Evolutionary conservation across 2,329 filamentous ascomycete genomes (phyloP), one percentile per base, ranked within the genome.

Genomic region (Apiospora hydei): DNA sequence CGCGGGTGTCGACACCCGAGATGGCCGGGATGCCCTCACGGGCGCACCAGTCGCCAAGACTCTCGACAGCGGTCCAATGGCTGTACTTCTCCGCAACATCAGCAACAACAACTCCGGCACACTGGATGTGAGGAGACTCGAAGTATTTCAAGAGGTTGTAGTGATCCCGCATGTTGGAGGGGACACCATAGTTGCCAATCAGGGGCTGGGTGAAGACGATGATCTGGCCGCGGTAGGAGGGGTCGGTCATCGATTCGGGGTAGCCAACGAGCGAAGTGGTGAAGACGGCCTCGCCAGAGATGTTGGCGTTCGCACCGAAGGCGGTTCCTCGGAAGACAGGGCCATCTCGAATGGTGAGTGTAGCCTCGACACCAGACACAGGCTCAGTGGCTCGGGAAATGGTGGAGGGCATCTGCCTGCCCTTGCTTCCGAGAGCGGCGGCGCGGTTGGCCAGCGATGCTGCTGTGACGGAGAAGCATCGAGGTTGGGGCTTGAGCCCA

Each of bases 21-120:
- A 98, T 98, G 81, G 95, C 95, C 70, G 96, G 96, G 47, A 99
- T 93, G 77, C 96, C 96, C 85, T 98, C 96, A 73, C 96, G 92
- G 77, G 95, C 94, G 84, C 96, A 99, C 96, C 96, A 99, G 78
- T 97, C 89, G 76, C 93, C 89, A 80, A 99, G 85, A 80, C 94
- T 95, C 88, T 99, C 94, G 14, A 99, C 96, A 47, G 96, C 96
- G 74, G 96, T 98, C 96, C 96, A 99, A 82, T 99, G 96, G 84
- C 95, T 98, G 89, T 98, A 98, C 82, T 95, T 90, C 82, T 94
- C 88, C 64, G 96, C 96, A 75, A 96, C 95, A 81, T 99, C 96
- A 78, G 96, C 94, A 70, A 99, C 96, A 67, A 99, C 96, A 69
- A 99, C 93, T 83, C 95, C 96, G 74, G 94, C 94, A 73, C 96